These are phyloP conservation scores for Trametes polyzona DNA, from an alignment of 1,284 basidiomycete genomes.

Conservation along the genomic window DNA sequence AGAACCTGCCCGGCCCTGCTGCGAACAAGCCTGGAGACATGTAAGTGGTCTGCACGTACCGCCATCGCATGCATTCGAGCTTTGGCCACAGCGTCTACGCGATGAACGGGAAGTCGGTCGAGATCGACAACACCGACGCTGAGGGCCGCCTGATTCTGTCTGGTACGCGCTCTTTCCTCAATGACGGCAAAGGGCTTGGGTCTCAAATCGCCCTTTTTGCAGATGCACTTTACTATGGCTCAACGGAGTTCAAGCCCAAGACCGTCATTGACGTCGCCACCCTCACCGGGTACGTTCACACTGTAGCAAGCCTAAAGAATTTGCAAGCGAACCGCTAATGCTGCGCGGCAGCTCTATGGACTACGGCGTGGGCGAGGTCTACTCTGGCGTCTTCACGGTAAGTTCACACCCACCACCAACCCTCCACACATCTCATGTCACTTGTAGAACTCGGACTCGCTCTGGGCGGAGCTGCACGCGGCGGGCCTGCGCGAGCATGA, in stretches of 20 bases:
- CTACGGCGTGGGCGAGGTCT: conserved; percentile 74
- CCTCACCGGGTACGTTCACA: conserved; percentile 57
- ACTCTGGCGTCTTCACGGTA: conserved; percentile 82
- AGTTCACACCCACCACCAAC: conserved; percentile 23
- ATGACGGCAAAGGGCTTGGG: too few relatives aligned
- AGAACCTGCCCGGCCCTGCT: conserved; percentile 86
- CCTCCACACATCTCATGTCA: too few relatives aligned
- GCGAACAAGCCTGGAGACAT: conserved; percentile 90
- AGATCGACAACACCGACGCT: conserved; percentile 90
- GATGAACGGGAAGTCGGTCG: conserved; percentile 88
- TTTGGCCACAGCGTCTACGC: conserved; percentile 65
- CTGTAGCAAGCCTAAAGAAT: too few relatives aligned
- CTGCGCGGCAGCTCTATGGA: conserved; percentile 57
- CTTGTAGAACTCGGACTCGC: conserved; percentile 64
- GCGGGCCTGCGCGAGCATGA: conserved; percentile 81
- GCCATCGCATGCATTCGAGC: background rate
- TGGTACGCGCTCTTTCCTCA: conserved; percentile 54
- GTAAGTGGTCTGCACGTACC: conserved; percentile 41
- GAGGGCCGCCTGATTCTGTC: conserved; percentile 83
- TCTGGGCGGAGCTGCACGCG: conserved; percentile 73
- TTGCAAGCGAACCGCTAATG: background rate
- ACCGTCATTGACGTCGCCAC: conserved; percentile 89
- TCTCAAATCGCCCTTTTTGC: background rate
- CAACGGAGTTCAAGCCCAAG: conserved; percentile 78
- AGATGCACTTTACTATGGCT: conserved; percentile 88